Evolutionary conservation across 2,329 filamentous ascomycete species (phyloP), one percentile per base, ranked within the genome.

Genomic region (Trichoderma citrinoviride): DNA sequence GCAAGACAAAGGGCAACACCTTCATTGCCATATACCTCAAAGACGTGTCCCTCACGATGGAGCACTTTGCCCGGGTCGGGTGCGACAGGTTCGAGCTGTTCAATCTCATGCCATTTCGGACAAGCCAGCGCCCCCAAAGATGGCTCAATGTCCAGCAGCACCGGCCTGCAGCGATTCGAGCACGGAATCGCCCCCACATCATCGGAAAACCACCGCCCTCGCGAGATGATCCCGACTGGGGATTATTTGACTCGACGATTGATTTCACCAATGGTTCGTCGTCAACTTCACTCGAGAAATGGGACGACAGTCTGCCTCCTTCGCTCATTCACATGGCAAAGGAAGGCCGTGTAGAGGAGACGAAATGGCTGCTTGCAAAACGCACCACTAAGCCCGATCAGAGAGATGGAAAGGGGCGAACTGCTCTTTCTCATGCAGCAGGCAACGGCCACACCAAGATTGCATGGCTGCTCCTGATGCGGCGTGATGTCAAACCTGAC

Each of bases 21-120:
- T 61, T 52, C 52, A 49, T 61, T 52, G 57, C 57, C 5, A 61
- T 61, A 14, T 61, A 61, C 23, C 44, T 61, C 4, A 61, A 47
- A n/a, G 57, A 61, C 1, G 25, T 61, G 3, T 49, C 57, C 27
- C 40, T 61, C 12, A 61, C 57, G 7, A 49, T 61, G 57, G 46
- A 50, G 57, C n/a, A 41, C 29, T 61, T 61, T 61, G 57, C 52
- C 17, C 52, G 57, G 7, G 44, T 53, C 3, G 33, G 46, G 44
- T 61, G 57, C 12, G 57, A 61, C 17, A 50, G 21, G 7, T 50
- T 33, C 33, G 57, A 61, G 46, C 17, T 40, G 6, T 21, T 61
- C 40, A 23, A 61, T 19, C 57, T 50, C 6, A 49, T 29, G n/a
- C 23, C 17, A 5, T 53, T 61, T 19, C 57, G 44, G 21, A 29